Conservation (phyloP, 768 basidiomycete species). For the Filobasidium floriforme region DNA sequence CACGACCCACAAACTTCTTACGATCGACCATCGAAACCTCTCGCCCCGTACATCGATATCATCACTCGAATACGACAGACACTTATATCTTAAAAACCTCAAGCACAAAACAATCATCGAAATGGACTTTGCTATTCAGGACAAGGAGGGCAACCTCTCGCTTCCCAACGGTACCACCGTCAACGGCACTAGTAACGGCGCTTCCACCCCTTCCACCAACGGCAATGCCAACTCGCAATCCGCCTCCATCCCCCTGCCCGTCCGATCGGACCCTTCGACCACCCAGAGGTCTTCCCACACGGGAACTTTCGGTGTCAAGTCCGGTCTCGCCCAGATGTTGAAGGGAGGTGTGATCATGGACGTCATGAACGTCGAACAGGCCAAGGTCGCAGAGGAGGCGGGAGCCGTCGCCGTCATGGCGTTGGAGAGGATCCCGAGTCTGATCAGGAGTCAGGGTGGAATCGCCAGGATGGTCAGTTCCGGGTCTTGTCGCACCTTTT, state of each 20-base stretch:
- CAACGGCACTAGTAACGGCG: neutral
- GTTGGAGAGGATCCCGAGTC: slow-evolving; percentile 71
- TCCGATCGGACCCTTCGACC: slow-evolving; percentile 11
- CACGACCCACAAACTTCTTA: too few relatives aligned
- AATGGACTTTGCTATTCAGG: slow-evolving; percentile 23
- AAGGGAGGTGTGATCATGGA: slow-evolving; percentile 71
- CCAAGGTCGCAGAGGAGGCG: slow-evolving; percentile 92
- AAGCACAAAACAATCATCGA: neutral
- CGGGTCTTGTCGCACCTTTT: neutral
- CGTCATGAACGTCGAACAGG: slow-evolving; percentile 57
- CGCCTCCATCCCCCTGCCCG: slow-evolving; percentile 14
- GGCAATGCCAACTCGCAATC: slow-evolving; percentile 1
- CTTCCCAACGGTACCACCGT: slow-evolving; percentile 16
- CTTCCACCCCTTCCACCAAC: slow-evolving; percentile 13
- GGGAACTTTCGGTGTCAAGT: slow-evolving; percentile 60
- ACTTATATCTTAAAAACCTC: too few relatives aligned
- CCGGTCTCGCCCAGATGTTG: slow-evolving; percentile 92
- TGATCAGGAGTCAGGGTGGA: slow-evolving; percentile 83
- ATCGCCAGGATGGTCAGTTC: slow-evolving; percentile 84
- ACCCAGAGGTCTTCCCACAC: slow-evolving; percentile 17
- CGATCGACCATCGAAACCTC: too few relatives aligned
- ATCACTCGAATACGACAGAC: too few relatives aligned
- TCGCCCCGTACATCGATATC: too few relatives aligned
- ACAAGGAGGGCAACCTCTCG: slow-evolving; percentile 20
- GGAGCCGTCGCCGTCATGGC: slow-evolving; percentile 95